A percentile compares a stretch with the other conserved stretches of the same genome.
Evolutionary conservation across 1,284 basidiomycete species (phyloP).

Genomic region (Marasmius fiardii): DNA sequence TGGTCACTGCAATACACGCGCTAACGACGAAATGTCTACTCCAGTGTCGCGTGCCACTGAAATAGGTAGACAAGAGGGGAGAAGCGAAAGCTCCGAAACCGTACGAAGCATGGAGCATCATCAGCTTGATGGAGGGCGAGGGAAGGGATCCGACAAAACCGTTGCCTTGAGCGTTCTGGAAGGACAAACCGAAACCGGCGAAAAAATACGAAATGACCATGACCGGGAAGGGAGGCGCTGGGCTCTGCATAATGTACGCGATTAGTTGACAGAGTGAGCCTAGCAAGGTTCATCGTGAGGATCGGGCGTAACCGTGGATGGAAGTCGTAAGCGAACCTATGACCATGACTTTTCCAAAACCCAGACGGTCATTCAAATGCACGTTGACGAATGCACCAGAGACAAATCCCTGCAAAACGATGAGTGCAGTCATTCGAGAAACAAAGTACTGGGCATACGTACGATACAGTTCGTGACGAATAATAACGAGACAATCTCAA

Average conservation of each 20-base stretch:
- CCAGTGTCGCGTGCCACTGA: constrained; percentile 47
- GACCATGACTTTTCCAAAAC: constrained; percentile 53
- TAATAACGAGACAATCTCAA: constrained; percentile 43
- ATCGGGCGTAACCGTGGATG: background rate
- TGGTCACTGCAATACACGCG: constrained; percentile 49
- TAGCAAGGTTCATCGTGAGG: background rate
- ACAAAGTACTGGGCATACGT: constrained; percentile 14
- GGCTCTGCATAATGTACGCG: constrained; percentile 38
- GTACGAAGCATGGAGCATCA: constrained; percentile 15
- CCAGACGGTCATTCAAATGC: constrained; percentile 48
- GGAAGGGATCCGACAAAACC: constrained; percentile 11
- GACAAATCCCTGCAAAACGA: constrained; percentile 45
- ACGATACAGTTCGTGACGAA: constrained; percentile 45
- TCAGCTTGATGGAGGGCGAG: constrained; percentile 11
- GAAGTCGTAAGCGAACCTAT: constrained; percentile 20
- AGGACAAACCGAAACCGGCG: constrained; percentile 47
- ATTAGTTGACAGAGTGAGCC: constrained; percentile 43
- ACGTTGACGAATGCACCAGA: constrained; percentile 51
- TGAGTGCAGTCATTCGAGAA: background rate
- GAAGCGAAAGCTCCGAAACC: constrained; percentile 51
- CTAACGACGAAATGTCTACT: constrained; percentile 68
- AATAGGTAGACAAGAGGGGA: constrained; percentile 64
- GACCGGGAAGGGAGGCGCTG: constrained; percentile 41
- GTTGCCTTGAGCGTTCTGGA: constrained; percentile 21
- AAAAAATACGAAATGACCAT: constrained; percentile 45